Conservation (phyloP, 495 filamentous ascomycete species). For the Penicillium subrubescens region DNA sequence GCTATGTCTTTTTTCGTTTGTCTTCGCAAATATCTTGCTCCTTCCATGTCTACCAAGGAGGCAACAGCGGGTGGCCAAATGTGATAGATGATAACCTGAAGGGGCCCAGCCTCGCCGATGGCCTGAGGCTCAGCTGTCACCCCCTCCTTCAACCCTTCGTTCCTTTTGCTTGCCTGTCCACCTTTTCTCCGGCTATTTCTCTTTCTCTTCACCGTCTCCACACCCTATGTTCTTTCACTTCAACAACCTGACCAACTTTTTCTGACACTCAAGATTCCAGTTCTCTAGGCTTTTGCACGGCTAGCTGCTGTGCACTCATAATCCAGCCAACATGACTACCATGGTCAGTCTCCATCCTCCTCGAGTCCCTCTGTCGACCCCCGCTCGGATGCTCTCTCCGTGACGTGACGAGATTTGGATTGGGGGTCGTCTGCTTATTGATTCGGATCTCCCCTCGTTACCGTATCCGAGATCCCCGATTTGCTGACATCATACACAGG, state of each 20-base stretch:
- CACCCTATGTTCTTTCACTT: slow-evolving; percentile 16
- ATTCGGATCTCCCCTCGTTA: background rate
- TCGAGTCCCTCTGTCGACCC: background rate
- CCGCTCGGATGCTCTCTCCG: background rate
- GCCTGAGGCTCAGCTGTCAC: slow-evolving; percentile 23
- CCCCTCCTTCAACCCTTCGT: slow-evolving; percentile 14
- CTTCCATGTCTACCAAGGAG: slow-evolving; percentile 3
- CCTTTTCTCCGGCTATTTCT: background rate
- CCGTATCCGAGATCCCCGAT: background rate
- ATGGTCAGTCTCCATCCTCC: slow-evolving; percentile 40
- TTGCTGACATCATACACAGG: slow-evolving; percentile 55
- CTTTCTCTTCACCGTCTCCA: background rate
- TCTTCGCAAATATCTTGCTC: background rate
- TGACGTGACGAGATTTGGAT: background rate
- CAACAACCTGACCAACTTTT: background rate
- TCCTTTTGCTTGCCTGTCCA: background rate
- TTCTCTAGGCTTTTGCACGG: slow-evolving; percentile 27
- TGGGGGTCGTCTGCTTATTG: background rate
- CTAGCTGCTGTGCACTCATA: slow-evolving; percentile 41
- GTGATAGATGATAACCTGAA: slow-evolving; percentile 1
- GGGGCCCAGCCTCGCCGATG: slow-evolving; percentile 17
- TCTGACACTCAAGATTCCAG: background rate
- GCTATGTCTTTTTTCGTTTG: background rate
- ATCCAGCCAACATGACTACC: slow-evolving; percentile 49
- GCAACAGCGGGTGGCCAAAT: slow-evolving; percentile 17